Base-by-base conservation (phyloP, 2,329 filamentous ascomycete genomes). In the Xylariomycetidae sp. region DNA sequence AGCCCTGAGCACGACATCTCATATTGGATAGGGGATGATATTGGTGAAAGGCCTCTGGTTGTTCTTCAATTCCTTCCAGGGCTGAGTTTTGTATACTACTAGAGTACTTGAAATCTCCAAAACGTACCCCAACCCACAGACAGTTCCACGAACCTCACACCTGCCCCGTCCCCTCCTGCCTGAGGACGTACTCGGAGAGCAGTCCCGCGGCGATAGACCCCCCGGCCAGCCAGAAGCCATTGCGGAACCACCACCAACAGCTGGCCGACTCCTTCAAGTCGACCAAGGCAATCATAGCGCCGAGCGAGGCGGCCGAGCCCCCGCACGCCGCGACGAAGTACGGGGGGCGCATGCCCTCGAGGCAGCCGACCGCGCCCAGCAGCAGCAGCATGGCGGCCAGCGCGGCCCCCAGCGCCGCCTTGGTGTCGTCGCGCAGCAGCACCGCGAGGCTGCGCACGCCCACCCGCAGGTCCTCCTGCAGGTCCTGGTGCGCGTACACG, bases 131-230 rank as follows among this genome's bases (percentile, higher is more conserved):
- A 23, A 23, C 22, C 22, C 8, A 23, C 8, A 23, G 8, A 8
- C 8, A n/a, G n/a, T 8, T n/a, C 8, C 20, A 55, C 60, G 10
- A 68, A 64, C 34, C 39, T 63, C 10, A 60, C 56, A n/a, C 60
- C 61, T 5, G n/a, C n/a, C 37, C 32, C 10, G 33, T 29, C 7
- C 10, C 20, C n/a, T 29, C 25, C 13, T 22, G 14, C 35, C 32
- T 18, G 19, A 43, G 31, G 31, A 41, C 10, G 34, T 45, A 45
- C 16, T 42, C 35, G 6, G 35, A 40, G n/a, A n/a, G n/a, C n/a
- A 54, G 35, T 2, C 48, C 52, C 7, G 39, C 39, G 3, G 49
- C 48, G 25, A 54, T 53, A 5, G 52, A 43, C 14, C 48, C 47
- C 5, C 53, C 54, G 3, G 51, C 43, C 18, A 47, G 26, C 53